phyloP scores from a whole-genome alignment of 2,329 filamentous ascomycete species.

The Botrytis deweyae region DNA sequence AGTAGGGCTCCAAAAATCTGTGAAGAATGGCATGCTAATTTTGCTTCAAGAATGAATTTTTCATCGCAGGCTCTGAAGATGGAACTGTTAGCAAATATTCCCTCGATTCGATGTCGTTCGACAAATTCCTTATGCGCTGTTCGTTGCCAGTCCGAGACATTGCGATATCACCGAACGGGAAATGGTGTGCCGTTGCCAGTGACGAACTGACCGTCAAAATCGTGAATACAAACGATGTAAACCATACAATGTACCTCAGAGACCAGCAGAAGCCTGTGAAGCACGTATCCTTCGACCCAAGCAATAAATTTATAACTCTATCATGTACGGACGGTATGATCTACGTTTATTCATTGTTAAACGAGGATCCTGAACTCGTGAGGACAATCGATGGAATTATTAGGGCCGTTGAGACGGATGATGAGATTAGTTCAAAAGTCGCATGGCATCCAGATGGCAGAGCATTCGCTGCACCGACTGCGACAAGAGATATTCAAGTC shows the following conservation, averaged over 20 bases:
- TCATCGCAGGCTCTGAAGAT: slow-evolving; percentile 88
- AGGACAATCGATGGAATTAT: slow-evolving; percentile 86
- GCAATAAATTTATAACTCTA: slow-evolving; percentile 70
- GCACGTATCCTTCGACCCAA: slow-evolving; percentile 84
- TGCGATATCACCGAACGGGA: slow-evolving; percentile 73
- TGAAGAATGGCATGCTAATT: slow-evolving; percentile 25
- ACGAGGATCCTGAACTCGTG: slow-evolving; percentile 76
- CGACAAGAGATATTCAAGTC: slow-evolving; percentile 79
- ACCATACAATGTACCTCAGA: slow-evolving; percentile 71
- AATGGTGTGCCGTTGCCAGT: slow-evolving; percentile 94
- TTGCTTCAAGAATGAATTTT: slow-evolving; percentile 65
- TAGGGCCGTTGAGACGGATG: slow-evolving; percentile 71
- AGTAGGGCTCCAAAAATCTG: slow-evolving; percentile 41
- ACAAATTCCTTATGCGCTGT: slow-evolving; percentile 78
- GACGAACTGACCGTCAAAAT: slow-evolving; percentile 92
- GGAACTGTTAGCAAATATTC: slow-evolving; percentile 94
- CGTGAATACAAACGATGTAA: slow-evolving; percentile 78
- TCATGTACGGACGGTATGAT: slow-evolving; percentile 87
- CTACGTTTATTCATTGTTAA: slow-evolving; percentile 82
- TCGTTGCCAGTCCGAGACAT: slow-evolving; percentile 87
- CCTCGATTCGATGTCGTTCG: slow-evolving; percentile 70
- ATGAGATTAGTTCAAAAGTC: slow-evolving; percentile 70
- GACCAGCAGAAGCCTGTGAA: slow-evolving; percentile 88
- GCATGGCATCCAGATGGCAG: slow-evolving; percentile 94
- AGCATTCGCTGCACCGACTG: slow-evolving; percentile 82